These are phyloP conservation scores for Cyclospora cayetanensis DNA, from an alignment of 169 alveolate species.

Conservation along the genomic window DNA sequence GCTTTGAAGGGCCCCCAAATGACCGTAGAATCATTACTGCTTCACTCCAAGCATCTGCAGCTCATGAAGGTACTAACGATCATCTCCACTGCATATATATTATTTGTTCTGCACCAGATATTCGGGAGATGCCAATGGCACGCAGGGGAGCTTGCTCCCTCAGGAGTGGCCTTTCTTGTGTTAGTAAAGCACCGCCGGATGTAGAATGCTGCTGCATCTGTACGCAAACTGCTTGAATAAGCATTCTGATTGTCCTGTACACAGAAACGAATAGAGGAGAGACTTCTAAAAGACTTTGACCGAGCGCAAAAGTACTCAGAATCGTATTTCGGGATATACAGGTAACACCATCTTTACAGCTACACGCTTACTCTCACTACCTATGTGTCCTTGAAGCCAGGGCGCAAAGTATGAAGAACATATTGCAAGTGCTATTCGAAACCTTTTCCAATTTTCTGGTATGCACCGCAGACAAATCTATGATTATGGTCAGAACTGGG, in stretches of 20 bases:
- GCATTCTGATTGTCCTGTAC: too few species aligned
- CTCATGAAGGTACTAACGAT: slow-evolving; percentile 43
- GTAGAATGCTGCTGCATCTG: neutral
- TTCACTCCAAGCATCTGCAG: slow-evolving; percentile 57
- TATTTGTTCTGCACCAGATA: neutral
- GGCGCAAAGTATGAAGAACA: too few species aligned
- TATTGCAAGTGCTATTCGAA: too few species aligned
- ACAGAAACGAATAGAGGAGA: slow-evolving; percentile 66
- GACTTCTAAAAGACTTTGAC: slow-evolving; percentile 66
- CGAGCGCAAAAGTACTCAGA: slow-evolving; percentile 70
- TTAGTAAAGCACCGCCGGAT: neutral
- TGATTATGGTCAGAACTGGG: slow-evolving; percentile 70
- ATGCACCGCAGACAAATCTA: slow-evolving; percentile 64
- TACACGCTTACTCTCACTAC: too few species aligned
- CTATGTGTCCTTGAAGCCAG: too few species aligned
- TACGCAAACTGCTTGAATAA: neutral
- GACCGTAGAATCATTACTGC: slow-evolving; percentile 27
- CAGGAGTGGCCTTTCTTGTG: neutral
- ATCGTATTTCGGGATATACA: slow-evolving; percentile 67
- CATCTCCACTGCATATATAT: neutral
- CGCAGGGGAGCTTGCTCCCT: neutral
- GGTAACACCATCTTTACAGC: slow-evolving; percentile 14
- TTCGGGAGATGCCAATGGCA: neutral
- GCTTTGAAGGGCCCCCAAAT: slow-evolving; percentile 32
- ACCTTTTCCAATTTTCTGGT: too few species aligned